phyloP scores from a whole-genome alignment of 176 grass and related monocot genomes.

The Musa acuminata region DNA sequence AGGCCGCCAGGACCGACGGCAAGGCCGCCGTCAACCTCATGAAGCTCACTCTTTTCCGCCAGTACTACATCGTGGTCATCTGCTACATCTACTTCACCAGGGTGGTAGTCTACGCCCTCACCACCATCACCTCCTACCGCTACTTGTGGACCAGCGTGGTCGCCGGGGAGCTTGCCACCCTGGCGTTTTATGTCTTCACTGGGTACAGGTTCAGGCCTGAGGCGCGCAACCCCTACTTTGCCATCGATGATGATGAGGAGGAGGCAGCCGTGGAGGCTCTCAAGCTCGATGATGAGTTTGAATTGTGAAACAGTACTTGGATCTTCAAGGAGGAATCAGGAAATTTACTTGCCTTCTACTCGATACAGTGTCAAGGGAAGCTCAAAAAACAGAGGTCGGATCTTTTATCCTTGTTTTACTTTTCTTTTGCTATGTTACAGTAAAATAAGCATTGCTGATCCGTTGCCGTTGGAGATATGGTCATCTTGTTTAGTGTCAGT shows the following conservation, averaged over 20 bases:
- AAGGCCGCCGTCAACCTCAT: constrained; percentile 90
- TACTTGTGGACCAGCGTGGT: constrained; percentile 81
- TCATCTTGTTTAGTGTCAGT: no score
- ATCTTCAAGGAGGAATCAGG: neutral
- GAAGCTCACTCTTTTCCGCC: constrained; percentile 95
- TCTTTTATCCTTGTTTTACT: neutral
- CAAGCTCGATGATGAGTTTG: constrained; percentile 90
- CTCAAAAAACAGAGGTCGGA: neutral
- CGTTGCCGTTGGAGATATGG: no score
- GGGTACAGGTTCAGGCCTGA: constrained; percentile 83
- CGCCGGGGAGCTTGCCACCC: constrained; percentile 72
- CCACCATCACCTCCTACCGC: constrained; percentile 79
- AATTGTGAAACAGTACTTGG: constrained; percentile 42
- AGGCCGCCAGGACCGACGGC: constrained; percentile 78
- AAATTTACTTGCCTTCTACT: neutral
- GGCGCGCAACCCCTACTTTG: constrained; percentile 82
- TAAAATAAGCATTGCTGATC: neutral
- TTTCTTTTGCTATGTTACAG: neutral
- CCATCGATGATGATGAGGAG: constrained; percentile 68
- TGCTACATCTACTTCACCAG: constrained; percentile 99
- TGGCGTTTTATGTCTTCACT: constrained; percentile 82
- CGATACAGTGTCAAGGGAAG: neutral
- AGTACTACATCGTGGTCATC: constrained; percentile 91
- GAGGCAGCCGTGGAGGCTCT: constrained; percentile 79
- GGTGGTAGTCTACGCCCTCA: constrained; percentile 74